Conservation (phyloP, 164 flowering plant genomes). For the Vitis vinifera region ASM3070453v1 NC_081811.1:3104501-3105000, state of each 20-base stretch:
- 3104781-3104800: slow-evolving; percentile 31
- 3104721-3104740: slow-evolving; percentile 31
- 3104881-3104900: slow-evolving; percentile 29
- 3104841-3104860: slow-evolving; percentile 29
- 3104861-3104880: slow-evolving; percentile 32
- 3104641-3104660: no score
- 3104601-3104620: background rate
- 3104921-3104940: slow-evolving; percentile 17
- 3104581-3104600: background rate
- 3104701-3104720: slow-evolving; percentile 26
- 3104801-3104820: slow-evolving; percentile 29
- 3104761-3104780: slow-evolving; percentile 36
- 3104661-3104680: slow-evolving; percentile 17
- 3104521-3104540: slow-evolving; percentile 20
- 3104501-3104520: slow-evolving; percentile 32
- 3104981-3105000: no score
- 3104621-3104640: background rate
- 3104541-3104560: slow-evolving; percentile 24
- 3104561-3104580: slow-evolving; percentile 28
- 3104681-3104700: slow-evolving; percentile 31
- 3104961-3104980: no score
- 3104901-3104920: slow-evolving; percentile 34
- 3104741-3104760: slow-evolving; percentile 32
- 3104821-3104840: slow-evolving; percentile 29
- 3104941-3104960: background rate